phyloP scores from a whole-genome alignment of 1,284 basidiomycete species.

The Puccinia hordei region DNA sequence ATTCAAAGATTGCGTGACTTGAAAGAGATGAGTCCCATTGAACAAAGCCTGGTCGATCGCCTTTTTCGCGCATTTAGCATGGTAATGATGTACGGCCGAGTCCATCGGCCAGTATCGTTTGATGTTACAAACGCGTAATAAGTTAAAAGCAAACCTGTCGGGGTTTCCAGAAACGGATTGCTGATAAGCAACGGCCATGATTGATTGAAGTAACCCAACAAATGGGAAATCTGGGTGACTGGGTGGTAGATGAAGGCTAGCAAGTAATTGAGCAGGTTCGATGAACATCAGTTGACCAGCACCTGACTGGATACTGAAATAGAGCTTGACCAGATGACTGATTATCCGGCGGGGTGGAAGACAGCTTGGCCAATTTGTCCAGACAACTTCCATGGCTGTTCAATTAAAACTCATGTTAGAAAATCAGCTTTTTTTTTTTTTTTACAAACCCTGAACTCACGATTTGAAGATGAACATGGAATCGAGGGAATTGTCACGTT shows the following conservation, averaged over 20 bases:
- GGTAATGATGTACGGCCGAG: constrained; percentile 14
- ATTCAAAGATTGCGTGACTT: constrained; percentile 28
- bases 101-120: constrained; percentile 41
- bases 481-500: background rate
- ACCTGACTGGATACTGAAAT: constrained; percentile 20
- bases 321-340: constrained; percentile 38
- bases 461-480: background rate
- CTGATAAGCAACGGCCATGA: constrained; percentile 42
- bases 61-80: constrained; percentile 33
- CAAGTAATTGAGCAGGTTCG: constrained; percentile 23
- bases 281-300: constrained; percentile 43
- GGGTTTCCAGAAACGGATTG: constrained; percentile 10
- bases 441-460: background rate
- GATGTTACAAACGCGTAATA: constrained; percentile 18
- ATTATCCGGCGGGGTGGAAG: constrained; percentile 34
- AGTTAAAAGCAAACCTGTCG: constrained; percentile 20
- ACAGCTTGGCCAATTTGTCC: constrained; percentile 34
- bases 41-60: constrained; percentile 30
- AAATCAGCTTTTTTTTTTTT: background rate
- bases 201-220: constrained; percentile 35
- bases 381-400: constrained; percentile 9
- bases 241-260: constrained; percentile 33
- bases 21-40: constrained; percentile 18
- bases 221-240: constrained; percentile 38
- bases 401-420: background rate